Conservation (phyloP, 176 grass and related monocot genomes). For the Elymus sibiricus region DNA sequence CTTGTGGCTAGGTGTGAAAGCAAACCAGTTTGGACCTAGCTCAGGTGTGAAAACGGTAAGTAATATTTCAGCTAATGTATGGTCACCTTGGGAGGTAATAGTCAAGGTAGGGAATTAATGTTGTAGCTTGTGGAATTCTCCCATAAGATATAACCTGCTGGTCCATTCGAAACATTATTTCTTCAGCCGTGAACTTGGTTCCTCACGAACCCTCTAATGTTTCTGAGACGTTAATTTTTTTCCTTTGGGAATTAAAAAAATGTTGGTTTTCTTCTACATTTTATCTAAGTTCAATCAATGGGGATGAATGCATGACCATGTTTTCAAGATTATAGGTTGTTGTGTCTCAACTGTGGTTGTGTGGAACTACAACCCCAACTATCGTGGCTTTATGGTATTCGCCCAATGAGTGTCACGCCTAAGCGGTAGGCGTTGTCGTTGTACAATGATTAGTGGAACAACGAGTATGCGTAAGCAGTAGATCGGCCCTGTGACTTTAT, state of each 20-base stretch:
- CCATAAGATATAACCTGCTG: background rate
- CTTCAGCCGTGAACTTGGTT: background rate
- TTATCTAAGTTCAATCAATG: background rate
- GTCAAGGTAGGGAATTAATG: background rate
- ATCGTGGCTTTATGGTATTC: no score
- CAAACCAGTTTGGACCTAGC: background rate
- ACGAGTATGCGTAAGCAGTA: no score
- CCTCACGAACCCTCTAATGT: background rate
- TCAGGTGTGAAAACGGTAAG: background rate
- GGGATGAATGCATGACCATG: background rate
- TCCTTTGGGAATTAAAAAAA: background rate
- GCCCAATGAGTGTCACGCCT: no score
- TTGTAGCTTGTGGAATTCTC: background rate
- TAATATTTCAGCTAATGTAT: background rate
- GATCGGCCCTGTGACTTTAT: no score
- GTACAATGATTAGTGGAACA: no score
- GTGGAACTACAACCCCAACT: no score
- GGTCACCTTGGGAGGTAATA: background rate
- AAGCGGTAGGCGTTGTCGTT: no score
- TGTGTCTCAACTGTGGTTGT: no score
- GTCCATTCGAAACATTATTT: background rate
- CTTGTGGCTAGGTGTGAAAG: background rate
- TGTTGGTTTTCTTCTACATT: background rate
- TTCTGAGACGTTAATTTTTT: background rate
- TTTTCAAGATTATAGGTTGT: background rate